These are phyloP conservation scores for Apiospora phragmitis DNA, from an alignment of 2,329 filamentous ascomycete genomes.

Conservation along the genomic window DNA sequence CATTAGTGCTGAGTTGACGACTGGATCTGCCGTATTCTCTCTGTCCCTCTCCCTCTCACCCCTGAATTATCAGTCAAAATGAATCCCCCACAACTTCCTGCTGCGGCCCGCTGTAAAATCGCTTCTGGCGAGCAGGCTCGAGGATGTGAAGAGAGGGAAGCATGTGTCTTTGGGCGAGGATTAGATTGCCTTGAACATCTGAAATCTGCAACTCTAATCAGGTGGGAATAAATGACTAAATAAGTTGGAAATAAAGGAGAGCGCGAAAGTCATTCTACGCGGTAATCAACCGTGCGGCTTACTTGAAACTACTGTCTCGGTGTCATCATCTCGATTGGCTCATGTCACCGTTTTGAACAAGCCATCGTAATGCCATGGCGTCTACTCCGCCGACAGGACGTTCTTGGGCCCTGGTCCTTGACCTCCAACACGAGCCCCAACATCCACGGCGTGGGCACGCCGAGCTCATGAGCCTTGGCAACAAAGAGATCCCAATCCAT, in stretches of 20 bases:
- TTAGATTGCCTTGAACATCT: slow-evolving; percentile 50
- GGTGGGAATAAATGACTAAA: no score
- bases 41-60: no score
- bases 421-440: slow-evolving; percentile 53
- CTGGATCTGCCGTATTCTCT: no score
- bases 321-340: slow-evolving; percentile 35
- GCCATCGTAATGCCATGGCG: slow-evolving; percentile 60
- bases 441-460: slow-evolving; percentile 50
- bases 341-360: slow-evolving; percentile 53
- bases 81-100: slow-evolving; percentile 51
- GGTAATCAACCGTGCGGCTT: slow-evolving; percentile 19
- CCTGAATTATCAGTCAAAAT: slow-evolving; percentile 41
- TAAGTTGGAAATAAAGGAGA: background rate
- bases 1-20: no score
- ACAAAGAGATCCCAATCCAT: slow-evolving; percentile 45
- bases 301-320: slow-evolving; percentile 43
- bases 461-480: slow-evolving; percentile 47
- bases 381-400: slow-evolving; percentile 52
- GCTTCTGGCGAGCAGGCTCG: slow-evolving; percentile 49
- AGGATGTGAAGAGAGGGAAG: slow-evolving; percentile 55
- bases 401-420: slow-evolving; percentile 53
- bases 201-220: slow-evolving; percentile 38
- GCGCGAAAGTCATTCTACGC: background rate
- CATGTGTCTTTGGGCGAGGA: slow-evolving; percentile 50
- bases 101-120: slow-evolving; percentile 44